A percentile compares a stretch with the other conserved stretches of the same genome.
phyloP scores from a whole-genome alignment of 257 asterid genomes.

The Nicotiana benthamiana region DNA sequence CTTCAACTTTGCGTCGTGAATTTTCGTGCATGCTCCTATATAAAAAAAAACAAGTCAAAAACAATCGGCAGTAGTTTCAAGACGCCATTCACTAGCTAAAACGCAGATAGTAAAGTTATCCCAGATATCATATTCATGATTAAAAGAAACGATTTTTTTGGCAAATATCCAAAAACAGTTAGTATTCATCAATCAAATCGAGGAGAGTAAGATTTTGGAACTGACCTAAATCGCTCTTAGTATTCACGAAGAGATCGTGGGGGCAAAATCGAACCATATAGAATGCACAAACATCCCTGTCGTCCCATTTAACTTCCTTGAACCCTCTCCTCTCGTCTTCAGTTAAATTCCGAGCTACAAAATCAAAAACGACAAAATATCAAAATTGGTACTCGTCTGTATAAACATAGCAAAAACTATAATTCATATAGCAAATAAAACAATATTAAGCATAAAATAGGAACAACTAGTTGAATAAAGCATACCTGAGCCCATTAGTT shows the following conservation, averaged over 20 bases:
- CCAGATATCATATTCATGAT: not conserved
- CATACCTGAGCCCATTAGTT: slow-evolving; percentile 11
- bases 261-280: slow-evolving; percentile 97
- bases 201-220: not conserved
- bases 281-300: slow-evolving; percentile 80
- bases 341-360: slow-evolving; percentile 79
- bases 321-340: slow-evolving; percentile 88
- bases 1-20: slow-evolving; percentile 91
- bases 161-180: not conserved
- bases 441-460: too few species aligned
- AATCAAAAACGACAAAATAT: not conserved
- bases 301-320: slow-evolving; percentile 90
- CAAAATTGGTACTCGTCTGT: not conserved
- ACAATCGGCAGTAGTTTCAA: not conserved
- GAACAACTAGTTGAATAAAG: not conserved
- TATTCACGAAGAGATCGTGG: slow-evolving; percentile 92
- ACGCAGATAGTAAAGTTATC: not conserved
- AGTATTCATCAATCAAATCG: not conserved
- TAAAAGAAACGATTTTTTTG: not conserved
- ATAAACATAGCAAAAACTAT: not conserved
- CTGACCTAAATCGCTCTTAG: slow-evolving; percentile 86
- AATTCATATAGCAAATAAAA: not conserved
- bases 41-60: slow-evolving; percentile 14
- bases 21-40: slow-evolving; percentile 77
- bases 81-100: not conserved